Base-by-base conservation (phyloP, 2,329 filamentous ascomycete species). In the Fusarium coffeatum region DNA sequence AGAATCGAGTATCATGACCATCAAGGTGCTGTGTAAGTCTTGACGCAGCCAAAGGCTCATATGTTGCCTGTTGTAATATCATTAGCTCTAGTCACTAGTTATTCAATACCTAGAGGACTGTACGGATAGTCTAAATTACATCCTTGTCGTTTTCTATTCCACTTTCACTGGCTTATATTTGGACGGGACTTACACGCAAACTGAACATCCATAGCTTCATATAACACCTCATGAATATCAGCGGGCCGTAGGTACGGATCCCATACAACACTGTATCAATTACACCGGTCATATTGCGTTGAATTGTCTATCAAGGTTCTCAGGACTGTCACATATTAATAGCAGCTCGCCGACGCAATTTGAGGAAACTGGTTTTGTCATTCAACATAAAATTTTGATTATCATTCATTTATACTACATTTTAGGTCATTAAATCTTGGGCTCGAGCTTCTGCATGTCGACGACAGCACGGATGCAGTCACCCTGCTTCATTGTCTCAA, bases 391-490 rank as follows among this genome's bases (percentile, higher is more conserved):
- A 66, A 27, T 48, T 59, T 64, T 60, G 51, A 69, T 64, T 67
- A 72, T 72, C 66, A 64, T 72, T 69, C 53, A 48, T 64, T 62
- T 69, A 69, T 69, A 68, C 68, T 71, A 72, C 68, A 66, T 71
- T 71, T 70, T 71, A 27, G 66, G 64, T 71, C 68, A 71, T 71
- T 71, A 71, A 68, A 71, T 71, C 68, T 71, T 71, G 11, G 68
- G 68, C 15, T 71, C 69, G 41, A 72, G 47, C 57, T 69, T 81
- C 66, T 80, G 79, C 87, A 90, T 89, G 74, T 88, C 89, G 56
- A 98, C 92, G 12, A 98, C 96, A 74, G 93, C 97, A 71, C 96
- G 93, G 78, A 99, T 98, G 83, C 96, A 99, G 82, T 98, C 94
- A 63, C 96, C 96, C 65, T 90, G 87, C 87, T 98, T 97, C 96